Evolutionary conservation across 176 grass and related monocot species (phyloP).

Genomic region (Pontederia paniculata): DNA sequence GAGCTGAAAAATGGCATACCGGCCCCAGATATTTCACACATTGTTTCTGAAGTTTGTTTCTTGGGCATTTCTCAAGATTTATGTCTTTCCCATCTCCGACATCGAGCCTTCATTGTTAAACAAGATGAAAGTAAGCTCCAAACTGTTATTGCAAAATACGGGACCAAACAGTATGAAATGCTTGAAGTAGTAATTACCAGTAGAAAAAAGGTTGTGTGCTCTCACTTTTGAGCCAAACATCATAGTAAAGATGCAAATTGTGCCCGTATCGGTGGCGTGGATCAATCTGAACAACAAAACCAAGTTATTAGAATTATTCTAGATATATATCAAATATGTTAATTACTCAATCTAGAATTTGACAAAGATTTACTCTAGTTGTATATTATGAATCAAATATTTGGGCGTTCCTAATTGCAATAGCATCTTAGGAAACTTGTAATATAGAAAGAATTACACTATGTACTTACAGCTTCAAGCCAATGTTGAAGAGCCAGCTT

Average conservation of each 20-base stretch:
- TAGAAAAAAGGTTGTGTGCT: conserved; percentile 15
- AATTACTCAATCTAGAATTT: too few species aligned
- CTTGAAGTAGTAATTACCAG: conserved; percentile 2
- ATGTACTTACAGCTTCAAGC: conserved; percentile 94
- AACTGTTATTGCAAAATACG: neutral
- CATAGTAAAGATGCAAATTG: conserved; percentile 16
- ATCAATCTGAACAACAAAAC: conserved; percentile 66
- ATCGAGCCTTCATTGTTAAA: conserved; percentile 57
- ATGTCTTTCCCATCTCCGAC: conserved; percentile 93
- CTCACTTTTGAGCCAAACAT: conserved; percentile 13
- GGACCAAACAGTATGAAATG: neutral
- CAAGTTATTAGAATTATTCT: neutral
- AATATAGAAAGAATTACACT: neutral
- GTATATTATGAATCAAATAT: neutral
- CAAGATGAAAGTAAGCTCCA: neutral
- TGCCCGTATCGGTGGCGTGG: conserved; percentile 71
- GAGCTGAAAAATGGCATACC: conserved; percentile 22
- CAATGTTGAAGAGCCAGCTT: conserved; percentile 92
- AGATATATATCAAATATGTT: neutral
- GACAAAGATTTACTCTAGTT: too few species aligned
- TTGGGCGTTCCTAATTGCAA: too few species aligned
- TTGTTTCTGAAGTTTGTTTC: conserved; percentile 68
- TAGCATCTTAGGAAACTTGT: neutral
- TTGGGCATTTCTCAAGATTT: conserved; percentile 75
- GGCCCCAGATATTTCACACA: conserved; percentile 30